These are phyloP conservation scores for Mortierella sp. DNA, from an alignment of 371 early-diverging fungal genomes.

Conservation along the genomic window DNA sequence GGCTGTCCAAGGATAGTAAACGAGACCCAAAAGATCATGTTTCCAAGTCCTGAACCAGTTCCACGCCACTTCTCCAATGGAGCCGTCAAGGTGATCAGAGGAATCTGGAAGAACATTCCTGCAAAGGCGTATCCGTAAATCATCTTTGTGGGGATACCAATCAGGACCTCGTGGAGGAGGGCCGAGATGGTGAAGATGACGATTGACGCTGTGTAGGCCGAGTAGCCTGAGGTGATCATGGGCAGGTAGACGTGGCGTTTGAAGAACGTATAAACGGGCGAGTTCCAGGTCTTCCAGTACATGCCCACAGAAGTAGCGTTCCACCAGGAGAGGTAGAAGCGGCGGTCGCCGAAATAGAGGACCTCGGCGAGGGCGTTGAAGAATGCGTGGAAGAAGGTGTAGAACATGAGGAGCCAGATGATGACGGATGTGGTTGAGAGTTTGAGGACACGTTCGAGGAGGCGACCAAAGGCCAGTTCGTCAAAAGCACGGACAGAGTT, in stretches of 20 bases:
- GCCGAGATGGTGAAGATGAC: constrained; percentile 88
- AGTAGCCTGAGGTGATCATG: constrained; percentile 66
- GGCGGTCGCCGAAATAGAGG: constrained; percentile 93
- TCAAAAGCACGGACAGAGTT: constrained; percentile 87
- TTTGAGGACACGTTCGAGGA: constrained; percentile 91
- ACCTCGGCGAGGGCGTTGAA: constrained; percentile 88
- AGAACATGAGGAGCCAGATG: constrained; percentile 94
- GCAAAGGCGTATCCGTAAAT: constrained; percentile 87
- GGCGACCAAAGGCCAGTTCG: constrained; percentile 69
- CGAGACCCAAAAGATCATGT: constrained; percentile 90
- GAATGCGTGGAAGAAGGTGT: constrained; percentile 86
- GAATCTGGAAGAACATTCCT: constrained; percentile 93
- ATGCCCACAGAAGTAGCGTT: constrained; percentile 85
- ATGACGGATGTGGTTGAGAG: constrained; percentile 83
- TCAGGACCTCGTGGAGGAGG: constrained; percentile 86
- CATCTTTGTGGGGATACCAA: constrained; percentile 89
- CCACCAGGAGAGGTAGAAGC: constrained; percentile 95
- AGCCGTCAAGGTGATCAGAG: constrained; percentile 82
- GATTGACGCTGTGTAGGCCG: constrained; percentile 68
- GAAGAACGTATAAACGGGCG: constrained; percentile 88
- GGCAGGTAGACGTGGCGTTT: constrained; percentile 93
- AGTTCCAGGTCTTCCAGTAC: constrained; percentile 95
- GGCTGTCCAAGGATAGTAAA: constrained; percentile 92
- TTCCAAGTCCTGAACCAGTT: constrained; percentile 84
- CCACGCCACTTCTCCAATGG: constrained; percentile 79